Evolutionary conservation across 169 alveolate genomes (phyloP).

Genomic region (Eimeria maxima): DNA sequence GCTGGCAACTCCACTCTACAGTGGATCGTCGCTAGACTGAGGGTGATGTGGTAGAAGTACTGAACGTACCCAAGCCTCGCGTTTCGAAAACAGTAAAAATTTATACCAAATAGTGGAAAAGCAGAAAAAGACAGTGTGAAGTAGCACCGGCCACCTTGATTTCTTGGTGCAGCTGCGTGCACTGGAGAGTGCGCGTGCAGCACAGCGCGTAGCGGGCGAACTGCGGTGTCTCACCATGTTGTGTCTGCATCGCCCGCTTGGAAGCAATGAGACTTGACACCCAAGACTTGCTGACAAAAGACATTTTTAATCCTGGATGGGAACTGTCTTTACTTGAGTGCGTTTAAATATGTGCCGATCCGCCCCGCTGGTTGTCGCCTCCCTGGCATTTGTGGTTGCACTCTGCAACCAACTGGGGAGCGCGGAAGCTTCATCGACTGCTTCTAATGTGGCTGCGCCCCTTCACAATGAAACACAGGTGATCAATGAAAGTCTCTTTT

Average conservation of each 20-base stretch:
- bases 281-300: no score
- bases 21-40: no score
- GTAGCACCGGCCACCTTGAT: neutral
- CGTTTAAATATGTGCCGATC: neutral
- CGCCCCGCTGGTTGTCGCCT: neutral
- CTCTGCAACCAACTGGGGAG: neutral
- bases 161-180: neutral
- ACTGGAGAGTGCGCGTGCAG: neutral
- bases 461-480: neutral
- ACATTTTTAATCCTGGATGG: no score
- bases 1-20: no score
- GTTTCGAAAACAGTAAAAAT: no score
- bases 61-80: no score
- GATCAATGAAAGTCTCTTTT: neutral
- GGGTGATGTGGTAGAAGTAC: no score
- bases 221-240: neutral
- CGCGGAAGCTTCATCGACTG: neutral
- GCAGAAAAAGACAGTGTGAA: neutral
- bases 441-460: neutral
- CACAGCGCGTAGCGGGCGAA: neutral
- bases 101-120: neutral
- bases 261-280: no score
- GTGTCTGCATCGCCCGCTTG: no score
- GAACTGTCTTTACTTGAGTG: neutral
- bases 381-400: neutral